Evolutionary conservation across 495 filamentous ascomycete species (phyloP).

Genomic region (Trichodelitschia bisporula): DNA sequence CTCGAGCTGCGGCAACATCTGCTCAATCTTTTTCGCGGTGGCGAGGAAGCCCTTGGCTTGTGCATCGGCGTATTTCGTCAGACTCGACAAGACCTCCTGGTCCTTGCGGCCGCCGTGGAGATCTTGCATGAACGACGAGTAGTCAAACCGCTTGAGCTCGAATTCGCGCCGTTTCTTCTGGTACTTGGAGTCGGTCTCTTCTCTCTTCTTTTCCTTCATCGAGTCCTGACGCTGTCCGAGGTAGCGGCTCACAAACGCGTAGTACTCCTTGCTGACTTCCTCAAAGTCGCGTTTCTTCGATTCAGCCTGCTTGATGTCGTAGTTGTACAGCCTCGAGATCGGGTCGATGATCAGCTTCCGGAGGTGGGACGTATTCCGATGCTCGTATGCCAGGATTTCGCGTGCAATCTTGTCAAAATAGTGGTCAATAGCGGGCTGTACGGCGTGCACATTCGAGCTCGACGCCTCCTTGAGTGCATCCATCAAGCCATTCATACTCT

Average conservation of each 20-base stretch:
- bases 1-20: slow-evolving; percentile 71
- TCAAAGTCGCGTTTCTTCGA: slow-evolving; percentile 95
- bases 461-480: slow-evolving; percentile 75
- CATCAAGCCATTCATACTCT: slow-evolving; percentile 58
- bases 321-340: slow-evolving; percentile 67
- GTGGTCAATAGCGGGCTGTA: slow-evolving; percentile 85
- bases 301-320: slow-evolving; percentile 96
- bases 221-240: slow-evolving; percentile 89
- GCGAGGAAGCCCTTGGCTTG: slow-evolving; percentile 65
- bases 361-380: slow-evolving; percentile 56
- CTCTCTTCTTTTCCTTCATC: slow-evolving; percentile 86
- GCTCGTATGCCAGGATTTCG: slow-evolving; percentile 73
- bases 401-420: slow-evolving; percentile 94
- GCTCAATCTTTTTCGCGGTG: slow-evolving; percentile 68
- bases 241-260: slow-evolving; percentile 81
- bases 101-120: slow-evolving; percentile 92
- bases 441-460: slow-evolving; percentile 76
- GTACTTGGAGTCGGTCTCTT: slow-evolving; percentile 88
- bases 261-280: slow-evolving; percentile 94
- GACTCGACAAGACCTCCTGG: slow-evolving; percentile 83
- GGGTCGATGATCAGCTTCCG: slow-evolving; percentile 90
- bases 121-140: slow-evolving; percentile 98
- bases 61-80: slow-evolving; percentile 82
- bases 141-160: slow-evolving; percentile 93
- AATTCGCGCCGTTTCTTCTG: slow-evolving; percentile 83